Percentiles rank a stretch among this genome's conserved stretches.
These are phyloP conservation scores for Coemansia sp. DNA, from an alignment of 192 early-diverging fungal species.

Conservation along the genomic window DNA sequence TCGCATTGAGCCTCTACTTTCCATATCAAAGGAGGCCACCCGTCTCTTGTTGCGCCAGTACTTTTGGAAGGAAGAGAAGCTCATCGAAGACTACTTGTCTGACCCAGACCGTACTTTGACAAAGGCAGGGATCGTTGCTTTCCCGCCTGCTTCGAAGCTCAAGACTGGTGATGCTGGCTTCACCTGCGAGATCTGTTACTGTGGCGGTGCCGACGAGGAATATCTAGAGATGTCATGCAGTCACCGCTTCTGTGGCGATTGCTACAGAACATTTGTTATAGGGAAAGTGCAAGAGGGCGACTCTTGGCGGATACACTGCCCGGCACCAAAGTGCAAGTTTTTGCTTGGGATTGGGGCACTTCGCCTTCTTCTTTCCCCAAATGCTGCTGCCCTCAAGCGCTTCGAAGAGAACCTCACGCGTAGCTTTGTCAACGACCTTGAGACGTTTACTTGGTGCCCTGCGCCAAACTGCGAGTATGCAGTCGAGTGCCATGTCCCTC, in stretches of 20 bases:
- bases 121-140: constrained; percentile 24
- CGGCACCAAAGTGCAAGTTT: constrained; percentile 69
- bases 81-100: constrained; percentile 43
- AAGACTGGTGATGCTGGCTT: constrained; percentile 54
- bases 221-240: constrained; percentile 77
- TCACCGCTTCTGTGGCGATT: constrained; percentile 86
- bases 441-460: constrained; percentile 88
- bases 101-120: constrained; percentile 38
- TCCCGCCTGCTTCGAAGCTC: constrained; percentile 17
- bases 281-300: constrained; percentile 89
- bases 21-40: constrained; percentile 34
- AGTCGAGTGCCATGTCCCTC: constrained; percentile 82
- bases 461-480: constrained; percentile 94
- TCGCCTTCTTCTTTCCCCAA: constrained; percentile 61
- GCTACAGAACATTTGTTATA: constrained; percentile 81
- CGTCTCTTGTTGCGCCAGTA: constrained; percentile 44
- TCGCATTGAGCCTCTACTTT: constrained; percentile 41
- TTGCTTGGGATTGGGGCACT: constrained; percentile 85
- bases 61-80: constrained; percentile 48
- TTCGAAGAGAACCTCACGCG: constrained; percentile 69
- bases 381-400: constrained; percentile 56
- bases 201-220: constrained; percentile 35
- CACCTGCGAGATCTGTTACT: constrained; percentile 90
- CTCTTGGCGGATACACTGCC: constrained; percentile 84
- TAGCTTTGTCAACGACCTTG: constrained; percentile 90